Percentiles rank a stretch among this genome's conserved stretches.
These are phyloP conservation scores for Penicillium flavigenum DNA, from an alignment of 495 filamentous ascomycete genomes.

Conservation along the genomic window DNA sequence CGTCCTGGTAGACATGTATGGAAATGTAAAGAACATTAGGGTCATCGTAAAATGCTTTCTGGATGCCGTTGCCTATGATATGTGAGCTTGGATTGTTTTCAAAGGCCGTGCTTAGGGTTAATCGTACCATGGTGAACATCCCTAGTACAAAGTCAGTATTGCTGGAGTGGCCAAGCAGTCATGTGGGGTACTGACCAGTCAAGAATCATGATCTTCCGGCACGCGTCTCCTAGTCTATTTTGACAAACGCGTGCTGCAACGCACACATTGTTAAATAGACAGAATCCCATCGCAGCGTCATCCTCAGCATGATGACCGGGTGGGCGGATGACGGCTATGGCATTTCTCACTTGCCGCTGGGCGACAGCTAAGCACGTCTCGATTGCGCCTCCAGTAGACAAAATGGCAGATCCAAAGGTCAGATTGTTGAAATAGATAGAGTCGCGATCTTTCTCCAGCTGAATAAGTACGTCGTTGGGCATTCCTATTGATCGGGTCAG, in stretches of 20 bases:
- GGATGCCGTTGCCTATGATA: constrained; percentile 82
- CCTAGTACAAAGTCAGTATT: constrained; percentile 42
- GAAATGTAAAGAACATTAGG: constrained; percentile 97
- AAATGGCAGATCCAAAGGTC: constrained; percentile 73
- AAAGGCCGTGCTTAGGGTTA: neutral
- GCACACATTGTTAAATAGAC: constrained; percentile 94
- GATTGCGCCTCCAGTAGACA: constrained; percentile 93
- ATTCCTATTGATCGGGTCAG: constrained; percentile 39
- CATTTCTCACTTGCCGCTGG: constrained; percentile 78
- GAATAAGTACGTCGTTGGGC: constrained; percentile 60
- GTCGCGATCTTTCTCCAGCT: constrained; percentile 64
- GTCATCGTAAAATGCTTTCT: constrained; percentile 91
- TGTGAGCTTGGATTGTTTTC: constrained; percentile 17
- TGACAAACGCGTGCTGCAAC: constrained; percentile 86
- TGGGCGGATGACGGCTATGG: constrained; percentile 89
- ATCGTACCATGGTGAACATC: constrained; percentile 62
- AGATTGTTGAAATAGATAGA: constrained; percentile 87
- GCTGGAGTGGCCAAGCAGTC: neutral
- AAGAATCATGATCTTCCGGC: constrained; percentile 85
- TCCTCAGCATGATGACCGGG: constrained; percentile 94
- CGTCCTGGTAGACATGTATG: constrained; percentile 81
- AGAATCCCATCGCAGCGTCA: constrained; percentile 85
- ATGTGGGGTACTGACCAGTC: constrained; percentile 73
- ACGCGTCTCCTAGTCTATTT: constrained; percentile 66
- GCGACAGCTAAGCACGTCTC: constrained; percentile 89